Evolutionary conservation across 805 yeast species (phyloP), one percentile per base, ranked within the genome.

Genomic region (Lipomyces spencermartinsiae): DNA sequence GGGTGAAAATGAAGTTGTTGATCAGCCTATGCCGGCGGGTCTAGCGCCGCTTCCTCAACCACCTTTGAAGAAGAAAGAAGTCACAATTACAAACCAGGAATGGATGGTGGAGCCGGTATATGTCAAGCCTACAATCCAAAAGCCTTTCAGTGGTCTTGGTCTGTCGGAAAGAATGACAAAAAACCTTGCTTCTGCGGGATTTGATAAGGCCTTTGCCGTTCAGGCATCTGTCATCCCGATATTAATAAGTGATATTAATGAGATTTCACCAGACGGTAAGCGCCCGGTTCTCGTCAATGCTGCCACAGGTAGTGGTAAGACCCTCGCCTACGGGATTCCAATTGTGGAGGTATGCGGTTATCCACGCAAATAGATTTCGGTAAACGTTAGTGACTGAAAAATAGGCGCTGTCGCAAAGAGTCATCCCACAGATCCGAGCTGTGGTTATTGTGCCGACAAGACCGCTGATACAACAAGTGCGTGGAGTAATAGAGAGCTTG

Each of bases 271-370:
- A 7, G 81, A 80, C 66, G 74, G 78, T 10, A 69, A 67, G 71
- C 77, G 69, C 1, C 97, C 95, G 78, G 78, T 93, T 22, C 81
- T 94, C 58, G 97, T 94, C 5, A 93, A 94, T 78, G 97, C 99
- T 1, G 86, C 96, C 10, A 94, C 99, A 0, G 99, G 99, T 56
- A 90, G 97, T 0, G 99, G 99, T 74, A 94, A 94, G 76, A 94
- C 99, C 0, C 81, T 95, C 64, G 96, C 97, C 1, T 94, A 94
- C 75, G 83, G 87, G 61, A 83, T 94, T 1, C 98, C 99, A 1
- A 84, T 95, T 7, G 83, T 95, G 1, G 93, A 93, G 37, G 70
- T 49, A 43, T 9, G 54, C 29, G 16, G 16, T 39, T 43, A 4
- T n/a, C 54, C n/a, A 22, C 25, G 16, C 10, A 57, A 14, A 39